phyloP scores from a whole-genome alignment of 257 asterid species.

The Voacanga thouarsii region DNA sequence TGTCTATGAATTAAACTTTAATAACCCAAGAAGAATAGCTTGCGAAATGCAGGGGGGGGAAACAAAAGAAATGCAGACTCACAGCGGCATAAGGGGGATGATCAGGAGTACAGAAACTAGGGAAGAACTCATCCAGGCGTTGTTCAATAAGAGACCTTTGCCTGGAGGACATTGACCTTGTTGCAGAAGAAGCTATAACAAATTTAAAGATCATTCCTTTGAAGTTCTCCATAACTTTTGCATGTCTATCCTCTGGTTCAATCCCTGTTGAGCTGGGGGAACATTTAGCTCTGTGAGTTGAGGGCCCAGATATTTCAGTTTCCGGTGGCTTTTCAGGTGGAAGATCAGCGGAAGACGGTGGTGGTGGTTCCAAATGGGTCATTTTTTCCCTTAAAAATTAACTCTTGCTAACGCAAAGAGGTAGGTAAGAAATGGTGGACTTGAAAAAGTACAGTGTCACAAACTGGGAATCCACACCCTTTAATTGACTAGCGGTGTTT shows the following conservation, averaged over 20 bases:
- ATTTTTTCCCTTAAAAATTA: background rate
- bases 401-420: background rate
- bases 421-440: background rate
- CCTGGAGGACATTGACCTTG: constrained; percentile 24
- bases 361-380: constrained; percentile 3
- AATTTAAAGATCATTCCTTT: constrained; percentile 33
- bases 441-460: background rate
- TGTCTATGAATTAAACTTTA: background rate
- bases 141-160: constrained; percentile 30
- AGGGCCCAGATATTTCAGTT: background rate
- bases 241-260: constrained; percentile 4
- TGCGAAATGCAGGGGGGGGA: background rate
- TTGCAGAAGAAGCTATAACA: constrained; percentile 26
- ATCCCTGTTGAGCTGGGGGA: background rate
- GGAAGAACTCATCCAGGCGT: constrained; percentile 28
- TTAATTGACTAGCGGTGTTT: too few species aligned
- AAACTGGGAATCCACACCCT: background rate
- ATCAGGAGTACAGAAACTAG: constrained; percentile 40
- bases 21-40: background rate
- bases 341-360: background rate
- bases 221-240: constrained; percentile 29
- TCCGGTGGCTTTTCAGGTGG: constrained; percentile 12
- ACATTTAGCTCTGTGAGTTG: background rate
- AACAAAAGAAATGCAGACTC: constrained; percentile 7
- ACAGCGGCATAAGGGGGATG: constrained; percentile 66